A percentile compares a stretch with the other conserved stretches of the same genome.
These are phyloP conservation scores for Bryoglossum gracile DNA, from an alignment of 495 filamentous ascomycete genomes.

Conservation along the genomic window DNA sequence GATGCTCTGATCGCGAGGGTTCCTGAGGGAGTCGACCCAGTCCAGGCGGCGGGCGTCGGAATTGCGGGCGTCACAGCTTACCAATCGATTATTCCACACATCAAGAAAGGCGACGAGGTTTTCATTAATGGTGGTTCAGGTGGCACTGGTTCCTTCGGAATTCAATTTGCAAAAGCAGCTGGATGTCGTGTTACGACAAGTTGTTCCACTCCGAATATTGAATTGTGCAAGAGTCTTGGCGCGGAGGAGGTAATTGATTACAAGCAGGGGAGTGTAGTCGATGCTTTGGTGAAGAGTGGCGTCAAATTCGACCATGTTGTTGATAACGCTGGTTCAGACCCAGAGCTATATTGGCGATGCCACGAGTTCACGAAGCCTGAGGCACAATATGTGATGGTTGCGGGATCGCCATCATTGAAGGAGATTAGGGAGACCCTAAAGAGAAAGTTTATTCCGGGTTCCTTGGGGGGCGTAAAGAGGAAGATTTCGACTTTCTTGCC, in stretches of 20 bases:
- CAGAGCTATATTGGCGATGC: slow-evolving; percentile 45
- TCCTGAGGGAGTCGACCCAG: slow-evolving; percentile 43
- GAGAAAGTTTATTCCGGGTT: slow-evolving; percentile 40
- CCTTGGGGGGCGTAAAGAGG: slow-evolving; percentile 59
- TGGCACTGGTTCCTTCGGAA: slow-evolving; percentile 52
- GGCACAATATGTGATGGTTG: slow-evolving; percentile 54
- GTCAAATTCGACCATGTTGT: slow-evolving; percentile 48
- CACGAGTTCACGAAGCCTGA: slow-evolving; percentile 47
- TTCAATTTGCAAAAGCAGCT: slow-evolving; percentile 60
- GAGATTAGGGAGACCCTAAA: slow-evolving; percentile 10
- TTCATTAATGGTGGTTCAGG: slow-evolving; percentile 66
- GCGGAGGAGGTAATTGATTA: slow-evolving; percentile 69
- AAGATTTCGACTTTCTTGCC: slow-evolving; percentile 39
- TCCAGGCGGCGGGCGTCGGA: slow-evolving; percentile 45
- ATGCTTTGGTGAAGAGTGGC: slow-evolving; percentile 40
- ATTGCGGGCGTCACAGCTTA: slow-evolving; percentile 53
- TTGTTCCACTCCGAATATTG: slow-evolving; percentile 52
- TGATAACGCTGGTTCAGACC: slow-evolving; percentile 52
- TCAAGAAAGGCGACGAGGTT: slow-evolving; percentile 47
- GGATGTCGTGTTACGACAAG: slow-evolving; percentile 55
- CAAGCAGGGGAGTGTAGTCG: slow-evolving; percentile 42
- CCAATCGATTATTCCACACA: slow-evolving; percentile 48
- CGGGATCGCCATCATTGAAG: slow-evolving; percentile 19
- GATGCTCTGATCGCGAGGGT: slow-evolving; percentile 28
- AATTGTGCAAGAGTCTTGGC: slow-evolving; percentile 50